Conservation (phyloP, 208 protist species). For the Leishmania turanica region DNA sequence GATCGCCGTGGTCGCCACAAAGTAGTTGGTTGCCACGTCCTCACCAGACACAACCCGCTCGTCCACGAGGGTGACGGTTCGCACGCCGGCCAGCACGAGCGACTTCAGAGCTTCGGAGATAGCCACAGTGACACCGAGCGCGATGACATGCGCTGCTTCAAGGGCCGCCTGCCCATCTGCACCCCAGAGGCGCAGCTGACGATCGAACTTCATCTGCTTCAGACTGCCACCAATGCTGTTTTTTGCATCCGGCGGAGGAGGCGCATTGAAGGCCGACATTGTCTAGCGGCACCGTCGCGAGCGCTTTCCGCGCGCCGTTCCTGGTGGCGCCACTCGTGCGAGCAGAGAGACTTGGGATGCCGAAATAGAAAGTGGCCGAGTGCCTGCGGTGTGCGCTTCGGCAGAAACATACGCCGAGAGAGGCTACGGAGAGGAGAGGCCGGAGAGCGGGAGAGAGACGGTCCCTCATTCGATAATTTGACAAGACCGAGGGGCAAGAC, state of each 20-base stretch:
- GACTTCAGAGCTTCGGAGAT: conserved; percentile 97
- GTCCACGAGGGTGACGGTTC: conserved; percentile 95
- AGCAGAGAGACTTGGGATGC: neutral
- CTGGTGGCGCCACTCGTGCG: neutral
- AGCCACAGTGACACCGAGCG: conserved; percentile 91
- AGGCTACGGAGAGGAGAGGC: neutral
- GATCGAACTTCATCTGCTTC: conserved; percentile 83
- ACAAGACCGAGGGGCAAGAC: neutral
- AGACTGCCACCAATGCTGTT: conserved; percentile 32
- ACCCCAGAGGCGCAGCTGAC: conserved; percentile 95
- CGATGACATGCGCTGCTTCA: conserved; percentile 81
- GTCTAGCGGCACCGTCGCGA: neutral
- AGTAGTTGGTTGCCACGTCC: conserved; percentile 97
- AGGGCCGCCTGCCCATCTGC: conserved; percentile 91
- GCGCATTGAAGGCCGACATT: neutral
- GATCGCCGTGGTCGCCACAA: conserved; percentile 56
- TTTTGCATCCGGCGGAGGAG: neutral
- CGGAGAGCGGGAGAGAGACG: neutral
- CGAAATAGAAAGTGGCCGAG: neutral
- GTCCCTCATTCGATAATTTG: neutral
- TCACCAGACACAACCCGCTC: conserved; percentile 59
- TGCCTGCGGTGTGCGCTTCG: neutral
- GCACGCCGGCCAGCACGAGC: conserved; percentile 95
- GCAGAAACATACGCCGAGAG: neutral
- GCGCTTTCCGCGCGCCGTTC: neutral